These are phyloP conservation scores for Dothistroma septosporum DNA, from an alignment of 2,329 filamentous ascomycete species.

Conservation along the genomic window DNA sequence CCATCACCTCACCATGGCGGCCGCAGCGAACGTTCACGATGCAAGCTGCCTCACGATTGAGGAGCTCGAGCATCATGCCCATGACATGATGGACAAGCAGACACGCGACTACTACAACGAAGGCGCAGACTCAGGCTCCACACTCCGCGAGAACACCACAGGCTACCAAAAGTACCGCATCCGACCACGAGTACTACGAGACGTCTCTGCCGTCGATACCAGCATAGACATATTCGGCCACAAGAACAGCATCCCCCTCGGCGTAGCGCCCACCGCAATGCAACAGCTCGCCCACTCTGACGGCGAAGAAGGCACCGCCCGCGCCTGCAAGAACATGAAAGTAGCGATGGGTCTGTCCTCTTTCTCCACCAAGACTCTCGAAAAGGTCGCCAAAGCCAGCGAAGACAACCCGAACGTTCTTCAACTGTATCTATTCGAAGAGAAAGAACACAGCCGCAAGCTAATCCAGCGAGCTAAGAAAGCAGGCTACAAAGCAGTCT, in stretches of 20 bases:
- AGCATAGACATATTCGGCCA: constrained; percentile 46
- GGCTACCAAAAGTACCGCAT: constrained; percentile 49
- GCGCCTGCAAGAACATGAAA: constrained; percentile 44
- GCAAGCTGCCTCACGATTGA: constrained; percentile 43
- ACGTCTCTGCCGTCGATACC: constrained; percentile 40
- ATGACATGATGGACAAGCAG: constrained; percentile 38
- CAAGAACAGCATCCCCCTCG: constrained; percentile 47
- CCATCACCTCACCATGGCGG: not conserved
- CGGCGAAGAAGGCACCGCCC: constrained; percentile 50
- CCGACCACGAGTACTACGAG: constrained; percentile 38
- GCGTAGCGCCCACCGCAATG: constrained; percentile 52
- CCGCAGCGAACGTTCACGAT: constrained; percentile 28
- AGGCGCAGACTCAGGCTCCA: constrained; percentile 37
- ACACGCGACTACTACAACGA: constrained; percentile 41
- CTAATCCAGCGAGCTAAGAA: constrained; percentile 34
- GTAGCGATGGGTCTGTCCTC: constrained; percentile 50
- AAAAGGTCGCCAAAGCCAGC: constrained; percentile 48
- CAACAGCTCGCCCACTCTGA: constrained; percentile 52
- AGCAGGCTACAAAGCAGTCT: constrained; percentile 52
- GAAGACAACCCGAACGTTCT: constrained; percentile 47
- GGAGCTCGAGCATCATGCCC: constrained; percentile 40
- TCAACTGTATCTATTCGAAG: constrained; percentile 54
- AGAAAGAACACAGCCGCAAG: constrained; percentile 48
- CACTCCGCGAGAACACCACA: constrained; percentile 47
- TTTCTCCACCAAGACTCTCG: constrained; percentile 48